Evolutionary conservation across 1,284 basidiomycete species (phyloP).

Genomic region (Papiliotrema fonsecae): DNA sequence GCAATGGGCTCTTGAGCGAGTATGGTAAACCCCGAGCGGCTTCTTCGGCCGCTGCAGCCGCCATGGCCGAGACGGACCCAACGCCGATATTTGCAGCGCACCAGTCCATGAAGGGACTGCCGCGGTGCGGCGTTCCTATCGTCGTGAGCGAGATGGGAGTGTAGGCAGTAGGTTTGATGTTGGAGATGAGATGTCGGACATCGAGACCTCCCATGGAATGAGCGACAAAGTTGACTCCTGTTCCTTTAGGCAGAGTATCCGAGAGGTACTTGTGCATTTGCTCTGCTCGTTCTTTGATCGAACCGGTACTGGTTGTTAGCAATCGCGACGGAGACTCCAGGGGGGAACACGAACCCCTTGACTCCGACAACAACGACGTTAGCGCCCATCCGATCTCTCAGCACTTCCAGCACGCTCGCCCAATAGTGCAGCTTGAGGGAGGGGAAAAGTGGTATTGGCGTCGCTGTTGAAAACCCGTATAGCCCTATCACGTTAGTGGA

Average conservation of each 20-base stretch:
- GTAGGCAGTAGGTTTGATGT: slow-evolving; percentile 77
- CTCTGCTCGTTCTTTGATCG: slow-evolving; percentile 76
- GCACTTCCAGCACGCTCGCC: slow-evolving; percentile 78
- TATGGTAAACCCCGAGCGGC: slow-evolving; percentile 42
- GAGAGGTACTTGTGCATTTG: slow-evolving; percentile 71
- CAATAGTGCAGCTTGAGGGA: slow-evolving; percentile 80
- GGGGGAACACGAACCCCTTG: slow-evolving; percentile 65
- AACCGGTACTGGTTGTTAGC: slow-evolving; percentile 68
- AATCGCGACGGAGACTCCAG: not conserved
- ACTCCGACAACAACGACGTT: slow-evolving; percentile 95
- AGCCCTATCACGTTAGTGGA: slow-evolving; percentile 57
- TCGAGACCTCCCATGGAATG: slow-evolving; percentile 96
- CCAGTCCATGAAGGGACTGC: slow-evolving; percentile 99
- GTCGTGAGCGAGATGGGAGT: slow-evolving; percentile 82
- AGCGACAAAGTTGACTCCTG: slow-evolving; percentile 85
- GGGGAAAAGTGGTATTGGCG: slow-evolving; percentile 64
- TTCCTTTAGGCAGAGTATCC: slow-evolving; percentile 57
- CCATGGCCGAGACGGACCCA: slow-evolving; percentile 50
- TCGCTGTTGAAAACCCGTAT: slow-evolving; percentile 85
- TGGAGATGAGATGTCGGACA: slow-evolving; percentile 82
- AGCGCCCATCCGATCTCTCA: slow-evolving; percentile 77
- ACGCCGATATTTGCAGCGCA: slow-evolving; percentile 86
- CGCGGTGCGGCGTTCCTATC: slow-evolving; percentile 89
- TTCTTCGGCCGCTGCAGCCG: slow-evolving; percentile 14
- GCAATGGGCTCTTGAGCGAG: slow-evolving; percentile 52